Evolutionary conservation across 2,329 filamentous ascomycete species (phyloP), one percentile per base, ranked within the genome.

Genomic region (Apiospora malaysiana): DNA sequence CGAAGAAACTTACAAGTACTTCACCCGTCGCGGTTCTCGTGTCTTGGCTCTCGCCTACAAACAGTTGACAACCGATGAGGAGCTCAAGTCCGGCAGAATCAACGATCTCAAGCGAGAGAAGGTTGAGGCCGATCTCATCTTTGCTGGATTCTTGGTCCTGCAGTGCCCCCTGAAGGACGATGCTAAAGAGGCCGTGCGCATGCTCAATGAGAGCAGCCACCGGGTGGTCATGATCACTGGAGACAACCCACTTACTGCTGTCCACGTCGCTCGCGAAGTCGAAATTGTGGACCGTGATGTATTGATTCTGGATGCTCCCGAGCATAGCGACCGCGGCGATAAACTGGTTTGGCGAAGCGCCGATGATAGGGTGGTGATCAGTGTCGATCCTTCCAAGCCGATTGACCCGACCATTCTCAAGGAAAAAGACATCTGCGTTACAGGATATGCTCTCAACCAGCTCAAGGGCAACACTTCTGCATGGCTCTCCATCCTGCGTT

Each of bases 221-320:
- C 94, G 96, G 76, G 94, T 97, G 66, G 93, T 99, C 76, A 99
- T 99, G 96, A 99, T 99, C 75, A 99, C 96, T 72, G 96, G 96
- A 79, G 96, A 99, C 82, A 99, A 99, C 81, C 95, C 96, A 16
- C 88, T 99, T 69, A 99, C 96, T 51, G 96, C 96, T 74, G 94
- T 97, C 14, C 95, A 99, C 79, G 96, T 99, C 70, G 96, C 96
- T 21, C 91, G 92, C 73, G 92, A 98, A 81, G 96, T 99, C 37
- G 96, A 99, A 81, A 99, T 99, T 81, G 94, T 99, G 21, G 96
- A 99, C 78, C 92, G 96, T 70, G 95, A 98, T 45, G 94, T 96
- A 69, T 88, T 98, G 72, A 98, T 99, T 76, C 87, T 99, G 37
- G 96, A 99, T 80, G 94, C 95, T 2, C 96, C 96, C 27, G 96